A percentile compares a stretch with the other conserved stretches of the same genome.
Evolutionary conservation across 257 asterid species (phyloP).

Genomic region (Euphrasia confusa): DNA sequence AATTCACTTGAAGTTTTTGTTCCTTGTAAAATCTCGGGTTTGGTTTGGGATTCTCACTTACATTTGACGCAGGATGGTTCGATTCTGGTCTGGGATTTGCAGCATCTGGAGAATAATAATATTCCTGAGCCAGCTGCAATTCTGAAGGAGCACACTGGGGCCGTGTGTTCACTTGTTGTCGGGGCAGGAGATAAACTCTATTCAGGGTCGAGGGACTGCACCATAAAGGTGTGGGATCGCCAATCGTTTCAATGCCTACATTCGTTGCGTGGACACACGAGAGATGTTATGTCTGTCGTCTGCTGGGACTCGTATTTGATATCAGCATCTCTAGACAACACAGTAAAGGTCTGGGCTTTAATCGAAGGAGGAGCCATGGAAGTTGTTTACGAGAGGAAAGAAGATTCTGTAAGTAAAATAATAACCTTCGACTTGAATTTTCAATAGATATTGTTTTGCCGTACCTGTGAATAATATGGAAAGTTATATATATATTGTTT

Average conservation of each 20-base stretch:
- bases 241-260: neutral
- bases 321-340: neutral
- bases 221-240: conserved; percentile 6
- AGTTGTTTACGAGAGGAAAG: conserved; percentile 2
- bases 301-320: conserved; percentile 6
- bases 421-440: neutral
- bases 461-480: neutral
- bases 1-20: neutral
- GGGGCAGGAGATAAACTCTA: neutral
- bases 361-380: neutral
- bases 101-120: neutral
- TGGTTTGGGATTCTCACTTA: neutral
- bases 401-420: conserved; percentile 5
- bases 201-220: neutral
- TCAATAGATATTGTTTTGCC: neutral
- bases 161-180: neutral
- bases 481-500: neutral
- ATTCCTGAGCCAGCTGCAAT: neutral
- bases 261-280: neutral
- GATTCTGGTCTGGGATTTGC: neutral
- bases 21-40: neutral
- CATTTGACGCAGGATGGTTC: neutral
- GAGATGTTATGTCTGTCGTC: neutral
- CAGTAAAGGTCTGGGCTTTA: conserved; percentile 2
- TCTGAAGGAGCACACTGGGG: neutral